These are phyloP conservation scores for Aspergillus fischeri DNA, from an alignment of 2,329 filamentous ascomycete genomes.

Conservation along the genomic window DNA sequence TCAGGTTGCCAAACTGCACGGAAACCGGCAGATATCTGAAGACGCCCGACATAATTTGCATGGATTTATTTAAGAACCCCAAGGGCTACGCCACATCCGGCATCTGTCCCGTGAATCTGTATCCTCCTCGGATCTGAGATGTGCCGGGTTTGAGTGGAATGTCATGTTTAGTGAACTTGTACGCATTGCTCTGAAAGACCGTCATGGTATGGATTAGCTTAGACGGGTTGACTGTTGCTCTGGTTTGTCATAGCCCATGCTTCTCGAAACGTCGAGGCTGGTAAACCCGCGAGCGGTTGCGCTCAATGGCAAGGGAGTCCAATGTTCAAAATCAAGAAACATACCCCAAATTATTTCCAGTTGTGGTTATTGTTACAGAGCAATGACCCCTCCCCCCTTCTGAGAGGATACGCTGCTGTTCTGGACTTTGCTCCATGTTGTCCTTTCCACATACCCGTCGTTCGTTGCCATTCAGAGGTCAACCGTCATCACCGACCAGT, in stretches of 20 bases:
- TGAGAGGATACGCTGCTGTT: slow-evolving; percentile 15
- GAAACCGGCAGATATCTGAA: not conserved
- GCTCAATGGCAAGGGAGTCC: not conserved
- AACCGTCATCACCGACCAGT: slow-evolving; percentile 12
- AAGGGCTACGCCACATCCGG: not conserved
- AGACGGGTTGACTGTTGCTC: not conserved
- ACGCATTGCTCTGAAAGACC: not conserved
- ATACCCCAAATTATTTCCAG: not conserved
- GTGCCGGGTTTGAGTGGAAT: not conserved
- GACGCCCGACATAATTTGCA: not conserved
- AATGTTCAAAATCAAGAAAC: not conserved
- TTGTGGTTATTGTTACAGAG: not conserved
- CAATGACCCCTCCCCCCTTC: not conserved
- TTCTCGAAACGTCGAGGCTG: not conserved
- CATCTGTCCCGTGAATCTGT: not conserved
- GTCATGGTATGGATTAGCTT: not conserved
- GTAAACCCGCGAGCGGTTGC: not conserved
- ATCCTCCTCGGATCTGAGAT: not conserved
- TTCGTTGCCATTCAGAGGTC: not conserved
- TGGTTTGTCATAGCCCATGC: not conserved
- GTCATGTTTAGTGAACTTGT: not conserved
- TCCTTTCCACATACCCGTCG: slow-evolving; percentile 1
- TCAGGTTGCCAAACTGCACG: not conserved
- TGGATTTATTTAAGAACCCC: not conserved
- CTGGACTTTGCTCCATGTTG: slow-evolving; percentile 9